A percentile compares a stretch with the other conserved stretches of the same genome.
phyloP scores from a whole-genome alignment of 2,329 filamentous ascomycete species.

The Pyrenophora teres region DNA sequence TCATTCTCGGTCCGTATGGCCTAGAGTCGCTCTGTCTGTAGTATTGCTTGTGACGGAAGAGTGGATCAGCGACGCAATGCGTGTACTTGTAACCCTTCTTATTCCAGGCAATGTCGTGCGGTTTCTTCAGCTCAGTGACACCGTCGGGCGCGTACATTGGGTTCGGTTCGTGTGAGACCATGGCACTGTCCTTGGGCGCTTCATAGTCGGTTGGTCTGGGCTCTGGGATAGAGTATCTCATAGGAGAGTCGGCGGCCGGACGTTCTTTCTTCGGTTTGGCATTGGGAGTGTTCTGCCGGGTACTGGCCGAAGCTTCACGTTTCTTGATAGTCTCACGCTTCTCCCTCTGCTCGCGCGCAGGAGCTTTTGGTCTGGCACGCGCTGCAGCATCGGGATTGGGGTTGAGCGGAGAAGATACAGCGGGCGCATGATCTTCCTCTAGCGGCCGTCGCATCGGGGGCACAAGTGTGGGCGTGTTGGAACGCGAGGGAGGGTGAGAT shows the following conservation, averaged over 20 bases:
- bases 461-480: constrained; percentile 42
- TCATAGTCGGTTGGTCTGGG: constrained; percentile 56
- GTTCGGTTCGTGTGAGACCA: constrained; percentile 53
- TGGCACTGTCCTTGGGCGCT: constrained; percentile 53
- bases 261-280: constrained; percentile 45
- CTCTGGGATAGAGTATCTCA: constrained; percentile 57
- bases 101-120: constrained; percentile 63
- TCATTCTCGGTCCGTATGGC: constrained; percentile 83
- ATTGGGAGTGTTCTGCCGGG: constrained; percentile 48
- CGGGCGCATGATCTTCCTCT: constrained; percentile 72
- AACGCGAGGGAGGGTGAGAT: constrained; percentile 39
- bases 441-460: constrained; percentile 67
- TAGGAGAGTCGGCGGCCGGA: constrained; percentile 51
- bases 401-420: constrained; percentile 75
- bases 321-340: constrained; percentile 61
- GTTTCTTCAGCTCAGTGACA: constrained; percentile 52
- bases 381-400: constrained; percentile 57
- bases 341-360: constrained; percentile 53
- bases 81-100: constrained; percentile 82
- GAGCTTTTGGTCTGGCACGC: constrained; percentile 50
- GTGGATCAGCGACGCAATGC: constrained; percentile 86
- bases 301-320: constrained; percentile 52
- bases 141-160: constrained; percentile 52
- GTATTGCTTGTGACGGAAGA: constrained; percentile 83
- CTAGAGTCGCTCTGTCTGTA: constrained; percentile 87